Evolutionary conservation across 1,139 yeast species (phyloP).

Genomic region (Yamadazyma trypodendri): DNA sequence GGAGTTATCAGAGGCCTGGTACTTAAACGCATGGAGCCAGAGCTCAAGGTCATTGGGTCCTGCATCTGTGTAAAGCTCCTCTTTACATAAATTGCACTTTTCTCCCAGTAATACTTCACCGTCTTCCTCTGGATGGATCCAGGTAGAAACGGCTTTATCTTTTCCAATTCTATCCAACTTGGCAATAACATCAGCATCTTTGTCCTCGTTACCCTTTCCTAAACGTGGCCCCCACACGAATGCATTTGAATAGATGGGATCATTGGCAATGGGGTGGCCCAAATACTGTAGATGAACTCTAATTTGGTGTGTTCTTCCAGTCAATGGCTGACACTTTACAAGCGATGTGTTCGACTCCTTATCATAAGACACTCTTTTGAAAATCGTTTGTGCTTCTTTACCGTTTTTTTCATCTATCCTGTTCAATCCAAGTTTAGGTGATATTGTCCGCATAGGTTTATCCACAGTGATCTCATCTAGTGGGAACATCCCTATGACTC

Average conservation of each 20-base stretch:
- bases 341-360: conserved; percentile 58
- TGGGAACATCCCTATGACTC: conserved; percentile 87
- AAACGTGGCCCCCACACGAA: conserved; percentile 68
- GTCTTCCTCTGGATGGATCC: conserved; percentile 55
- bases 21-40: conserved; percentile 88
- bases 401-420: conserved; percentile 64
- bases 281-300: conserved; percentile 86
- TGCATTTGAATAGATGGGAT: conserved; percentile 74
- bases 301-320: conserved; percentile 95
- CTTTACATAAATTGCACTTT: conserved; percentile 63
- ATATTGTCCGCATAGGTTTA: conserved; percentile 66
- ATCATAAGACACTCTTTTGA: conserved; percentile 60
- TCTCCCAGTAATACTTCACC: conserved; percentile 65
- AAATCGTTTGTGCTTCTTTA: conserved; percentile 59
- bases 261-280: conserved; percentile 92
- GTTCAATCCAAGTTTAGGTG: conserved; percentile 79
- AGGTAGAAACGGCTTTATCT: conserved; percentile 62
- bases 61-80: conserved; percentile 84
- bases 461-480: conserved; percentile 53
- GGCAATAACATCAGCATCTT: conserved; percentile 42
- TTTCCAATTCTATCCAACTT: conserved; percentile 68
- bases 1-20: conserved; percentile 52
- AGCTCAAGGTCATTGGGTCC: conserved; percentile 80
- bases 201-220: conserved; percentile 54
- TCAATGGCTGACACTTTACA: conserved; percentile 78